Evolutionary conservation across 306 rosid genomes (phyloP), one percentile per base, ranked within the genome.

Genomic region (Corylus heterophylla): DNA sequence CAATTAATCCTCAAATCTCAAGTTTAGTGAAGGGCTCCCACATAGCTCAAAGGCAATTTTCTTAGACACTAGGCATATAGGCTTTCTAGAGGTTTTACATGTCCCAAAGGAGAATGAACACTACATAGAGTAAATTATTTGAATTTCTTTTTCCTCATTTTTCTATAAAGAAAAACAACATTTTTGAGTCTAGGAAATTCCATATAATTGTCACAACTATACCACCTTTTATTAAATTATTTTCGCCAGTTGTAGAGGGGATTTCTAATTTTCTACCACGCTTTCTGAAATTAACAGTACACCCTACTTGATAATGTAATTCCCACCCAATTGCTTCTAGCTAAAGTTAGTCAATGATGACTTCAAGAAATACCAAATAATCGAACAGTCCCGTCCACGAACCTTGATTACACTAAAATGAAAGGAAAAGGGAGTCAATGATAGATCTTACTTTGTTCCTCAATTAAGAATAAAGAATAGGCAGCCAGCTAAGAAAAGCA

Each of bases 41-140:
- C 4, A 69, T 50, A 10, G 70, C 45, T 22, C 55, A 54, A 77
- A 54, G 55, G 81, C 47, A 69, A 10, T 52, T 52, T 39, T 68
- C 14, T 78, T 45, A 3, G 12, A 29, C 20, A 7, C 47, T 7
- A 25, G 25, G 59, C 56, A 49, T n/a, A 22, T 18, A 8, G 18
- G 13, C n/a, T 12, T 27, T 71, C 58, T 71, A 8, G 61, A 54
- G 64, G 49, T 45, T 12, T 29, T 63, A 13, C 18, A 63, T 27
- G 17, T 31, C 45, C 45, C 8, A 31, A 63, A 13, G 69, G 44
- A 29, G 69, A 31, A 63, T 31, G 20, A 66, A 39, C 71, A 8
- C 71, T 20, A 2, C 50, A 16, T 16, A 42, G 9, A 8, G 31
- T 68, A n/a, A 68, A 4, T 68, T 17, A 64, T 13, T 64, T 64